Conservation (phyloP, 495 filamentous ascomycete genomes). For the Aspergillus avenaceus region DNA sequence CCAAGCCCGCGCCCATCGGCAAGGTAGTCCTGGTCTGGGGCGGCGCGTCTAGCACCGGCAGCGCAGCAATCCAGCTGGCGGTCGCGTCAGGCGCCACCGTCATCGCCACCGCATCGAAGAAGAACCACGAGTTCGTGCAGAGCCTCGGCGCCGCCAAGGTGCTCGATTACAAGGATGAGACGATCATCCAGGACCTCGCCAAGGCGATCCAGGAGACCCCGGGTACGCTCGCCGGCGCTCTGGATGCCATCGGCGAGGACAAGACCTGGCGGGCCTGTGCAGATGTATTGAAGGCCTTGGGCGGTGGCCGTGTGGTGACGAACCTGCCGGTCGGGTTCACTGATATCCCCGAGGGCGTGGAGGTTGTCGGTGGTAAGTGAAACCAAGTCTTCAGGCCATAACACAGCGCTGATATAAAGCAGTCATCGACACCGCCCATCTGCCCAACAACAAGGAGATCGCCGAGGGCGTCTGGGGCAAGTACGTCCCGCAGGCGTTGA, state of each 20-base stretch:
- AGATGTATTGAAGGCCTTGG: conserved; percentile 8
- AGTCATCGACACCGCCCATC: not conserved
- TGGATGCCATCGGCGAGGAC: conserved; percentile 11
- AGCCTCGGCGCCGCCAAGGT: conserved; percentile 30
- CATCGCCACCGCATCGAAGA: conserved; percentile 27
- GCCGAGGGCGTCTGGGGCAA: conserved; percentile 23
- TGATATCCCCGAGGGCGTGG: not conserved
- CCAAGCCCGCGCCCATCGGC: conserved; percentile 11
- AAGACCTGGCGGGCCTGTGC: conserved; percentile 6
- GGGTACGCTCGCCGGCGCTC: conserved; percentile 14
- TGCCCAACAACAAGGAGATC: not conserved
- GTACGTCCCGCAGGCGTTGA: conserved; percentile 31
- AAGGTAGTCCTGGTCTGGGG: conserved; percentile 35
- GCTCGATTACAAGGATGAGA: conserved; percentile 32
- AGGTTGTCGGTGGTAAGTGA: conserved; percentile 3
- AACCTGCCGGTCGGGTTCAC: not conserved
- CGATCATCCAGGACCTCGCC: conserved; percentile 17
- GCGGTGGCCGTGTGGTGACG: conserved; percentile 8
- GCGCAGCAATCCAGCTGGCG: conserved; percentile 32
- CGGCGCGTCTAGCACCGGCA: conserved; percentile 28
- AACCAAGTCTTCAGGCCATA: no score
- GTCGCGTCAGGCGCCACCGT: conserved; percentile 29
- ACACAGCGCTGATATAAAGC: not conserved
- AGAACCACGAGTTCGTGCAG: conserved; percentile 31
- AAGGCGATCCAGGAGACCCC: conserved; percentile 12